phyloP scores from a whole-genome alignment of 2,329 filamentous ascomycete genomes.

The Beauveria australis region DNA sequence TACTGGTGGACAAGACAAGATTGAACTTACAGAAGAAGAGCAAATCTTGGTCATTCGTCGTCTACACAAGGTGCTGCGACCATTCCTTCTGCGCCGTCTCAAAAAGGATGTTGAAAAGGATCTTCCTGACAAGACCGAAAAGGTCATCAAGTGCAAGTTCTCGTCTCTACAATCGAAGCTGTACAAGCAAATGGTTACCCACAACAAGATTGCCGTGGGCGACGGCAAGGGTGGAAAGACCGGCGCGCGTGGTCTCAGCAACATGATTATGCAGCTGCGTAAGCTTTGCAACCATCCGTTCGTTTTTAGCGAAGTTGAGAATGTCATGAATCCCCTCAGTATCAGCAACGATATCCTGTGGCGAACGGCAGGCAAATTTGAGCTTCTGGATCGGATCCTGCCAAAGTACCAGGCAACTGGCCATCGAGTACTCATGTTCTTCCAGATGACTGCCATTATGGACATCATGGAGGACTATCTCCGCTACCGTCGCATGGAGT shows the following conservation, averaged over 20 bases:
- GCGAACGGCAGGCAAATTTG: constrained; percentile 95
- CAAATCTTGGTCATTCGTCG: constrained; percentile 96
- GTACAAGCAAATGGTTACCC: constrained; percentile 94
- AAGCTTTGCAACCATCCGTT: constrained; percentile 99
- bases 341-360: constrained; percentile 89
- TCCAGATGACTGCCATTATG: constrained; percentile 99
- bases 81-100: constrained; percentile 93
- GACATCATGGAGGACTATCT: constrained; percentile 99
- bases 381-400: constrained; percentile 82
- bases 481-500: constrained; percentile 72
- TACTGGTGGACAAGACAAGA: constrained; percentile 95
- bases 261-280: constrained; percentile 99
- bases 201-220: constrained; percentile 89
- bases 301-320: constrained; percentile 95
- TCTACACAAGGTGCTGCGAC: constrained; percentile 93
- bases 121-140: constrained; percentile 95
- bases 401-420: constrained; percentile 88
- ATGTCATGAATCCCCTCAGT: constrained; percentile 88
- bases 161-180: constrained; percentile 87
- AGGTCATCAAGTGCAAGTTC: constrained; percentile 98
- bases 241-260: constrained; percentile 87
- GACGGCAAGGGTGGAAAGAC: constrained; percentile 95
- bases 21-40: constrained; percentile 99
- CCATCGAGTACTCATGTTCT: constrained; percentile 98
- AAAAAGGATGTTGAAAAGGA: constrained; percentile 99